A percentile compares a stretch with the other conserved stretches of the same genome.
These are phyloP conservation scores for Lodderomyces jiufengensis DNA, from an alignment of 1,139 yeast genomes.

Conservation along the genomic window DNA sequence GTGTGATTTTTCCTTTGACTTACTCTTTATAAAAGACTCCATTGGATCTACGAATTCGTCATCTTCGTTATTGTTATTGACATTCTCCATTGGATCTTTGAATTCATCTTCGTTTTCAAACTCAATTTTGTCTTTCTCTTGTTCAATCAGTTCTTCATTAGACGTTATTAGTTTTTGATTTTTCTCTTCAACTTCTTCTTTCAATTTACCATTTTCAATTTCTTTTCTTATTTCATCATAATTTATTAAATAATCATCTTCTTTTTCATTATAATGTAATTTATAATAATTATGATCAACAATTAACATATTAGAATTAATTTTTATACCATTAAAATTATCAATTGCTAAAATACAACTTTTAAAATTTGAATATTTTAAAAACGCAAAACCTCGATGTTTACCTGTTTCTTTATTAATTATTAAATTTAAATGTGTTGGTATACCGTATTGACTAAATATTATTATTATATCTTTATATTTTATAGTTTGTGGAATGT, in stretches of 20 bases:
- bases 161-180: conserved; percentile 1
- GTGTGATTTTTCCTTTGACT: conserved; percentile 2
- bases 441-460: conserved; percentile 88
- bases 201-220: conserved; percentile 11
- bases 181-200: conserved; percentile 5
- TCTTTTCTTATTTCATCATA: conserved; percentile 24
- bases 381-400: conserved; percentile 74
- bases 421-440: conserved; percentile 71
- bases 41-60: conserved; percentile 21
- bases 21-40: conserved; percentile 15
- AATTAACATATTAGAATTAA: conserved; percentile 34
- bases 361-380: conserved; percentile 78
- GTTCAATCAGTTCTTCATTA: background rate
- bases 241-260: conserved; percentile 37
- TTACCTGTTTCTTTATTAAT: conserved; percentile 58
- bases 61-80: conserved; percentile 7
- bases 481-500: conserved; percentile 59
- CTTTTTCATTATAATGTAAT: conserved; percentile 50
- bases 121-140: conserved; percentile 3
- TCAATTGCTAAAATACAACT: conserved; percentile 86
- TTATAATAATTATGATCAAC: conserved; percentile 78
- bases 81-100: conserved; percentile 19
- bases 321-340: conserved; percentile 69
- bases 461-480: conserved; percentile 75
- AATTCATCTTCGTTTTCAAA: conserved; percentile 13